phyloP scores from a whole-genome alignment of 164 flowering plant species.

The Magnolia changhungtana region DNA sequence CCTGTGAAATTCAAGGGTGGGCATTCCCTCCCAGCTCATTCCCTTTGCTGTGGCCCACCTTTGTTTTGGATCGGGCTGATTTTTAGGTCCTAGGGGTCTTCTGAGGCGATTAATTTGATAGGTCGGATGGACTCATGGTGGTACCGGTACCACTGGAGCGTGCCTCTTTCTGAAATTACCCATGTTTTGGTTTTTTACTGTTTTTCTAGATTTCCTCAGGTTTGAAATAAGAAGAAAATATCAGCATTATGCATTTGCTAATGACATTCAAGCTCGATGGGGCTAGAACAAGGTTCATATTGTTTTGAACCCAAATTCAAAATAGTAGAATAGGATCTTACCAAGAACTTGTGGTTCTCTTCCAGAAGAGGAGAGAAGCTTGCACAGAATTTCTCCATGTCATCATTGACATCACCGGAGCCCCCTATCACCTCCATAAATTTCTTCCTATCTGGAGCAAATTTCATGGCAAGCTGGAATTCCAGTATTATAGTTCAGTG shows the following conservation, averaged over 20 bases:
- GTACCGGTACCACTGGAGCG: too few species aligned
- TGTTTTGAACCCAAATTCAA: background rate
- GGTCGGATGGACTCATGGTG: too few species aligned
- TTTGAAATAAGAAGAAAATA: background rate
- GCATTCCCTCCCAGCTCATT: too few species aligned
- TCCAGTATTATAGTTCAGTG: constrained; percentile 5
- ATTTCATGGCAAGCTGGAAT: constrained; percentile 78
- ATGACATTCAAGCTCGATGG: background rate
- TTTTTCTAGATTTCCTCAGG: background rate
- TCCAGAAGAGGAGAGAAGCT: constrained; percentile 62
- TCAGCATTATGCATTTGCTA: background rate
- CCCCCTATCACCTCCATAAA: constrained; percentile 79
- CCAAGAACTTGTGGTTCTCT: constrained; percentile 91
- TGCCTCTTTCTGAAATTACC: background rate
- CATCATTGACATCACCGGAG: constrained; percentile 53
- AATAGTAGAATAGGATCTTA: constrained; percentile 26
- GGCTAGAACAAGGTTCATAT: background rate
- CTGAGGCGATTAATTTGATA: too few species aligned
- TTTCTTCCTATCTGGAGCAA: constrained; percentile 95
- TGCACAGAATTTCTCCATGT: constrained; percentile 68
- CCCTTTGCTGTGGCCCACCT: too few species aligned
- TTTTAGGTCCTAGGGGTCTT: too few species aligned
- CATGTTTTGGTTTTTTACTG: background rate
- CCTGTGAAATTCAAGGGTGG: too few species aligned
- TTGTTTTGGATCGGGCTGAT: too few species aligned